phyloP scores from a whole-genome alignment of 805 yeast genomes.

The Wickerhamomyces chambardii region DNA sequence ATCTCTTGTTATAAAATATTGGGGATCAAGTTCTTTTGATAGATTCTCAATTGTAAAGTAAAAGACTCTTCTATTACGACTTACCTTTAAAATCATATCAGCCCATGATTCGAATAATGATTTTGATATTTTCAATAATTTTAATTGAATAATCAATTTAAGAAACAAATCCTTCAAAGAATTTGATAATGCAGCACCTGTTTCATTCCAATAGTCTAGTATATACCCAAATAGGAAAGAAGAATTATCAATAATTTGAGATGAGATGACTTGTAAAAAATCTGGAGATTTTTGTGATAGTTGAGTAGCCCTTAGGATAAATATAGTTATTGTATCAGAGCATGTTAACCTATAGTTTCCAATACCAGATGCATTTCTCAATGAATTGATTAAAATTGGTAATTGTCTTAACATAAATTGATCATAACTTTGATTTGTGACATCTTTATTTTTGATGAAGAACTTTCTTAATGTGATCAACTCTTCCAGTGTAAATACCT shows the following conservation, averaged over 20 bases:
- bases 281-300: conserved; percentile 4
- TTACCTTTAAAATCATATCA: conserved; percentile 28
- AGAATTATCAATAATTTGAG: conserved; percentile 11
- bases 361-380: conserved; percentile 23
- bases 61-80: conserved; percentile 46
- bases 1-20: conserved; percentile 28
- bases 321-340: conserved; percentile 56
- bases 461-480: conserved; percentile 3
- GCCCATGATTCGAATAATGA: conserved; percentile 36
- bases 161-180: conserved; percentile 53
- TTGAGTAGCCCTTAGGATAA: conserved; percentile 52
- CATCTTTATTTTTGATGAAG: conserved; percentile 11
- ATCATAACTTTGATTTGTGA: conserved; percentile 5
- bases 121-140: conserved; percentile 14
- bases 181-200: conserved; percentile 63
- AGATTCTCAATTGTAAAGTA: conserved; percentile 54
- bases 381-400: conserved; percentile 20
- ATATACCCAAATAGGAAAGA: conserved; percentile 40
- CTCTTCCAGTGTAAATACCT: conserved; percentile 1
- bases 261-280: conserved; percentile 3
- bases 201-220: conserved; percentile 61
- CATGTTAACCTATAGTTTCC: conserved; percentile 30
- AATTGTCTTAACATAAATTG: conserved; percentile 11
- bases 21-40: conserved; percentile 35
- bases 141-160: conserved; percentile 38